Evolutionary conservation across 306 rosid species (phyloP).

Genomic region (Morella rubra): DNA sequence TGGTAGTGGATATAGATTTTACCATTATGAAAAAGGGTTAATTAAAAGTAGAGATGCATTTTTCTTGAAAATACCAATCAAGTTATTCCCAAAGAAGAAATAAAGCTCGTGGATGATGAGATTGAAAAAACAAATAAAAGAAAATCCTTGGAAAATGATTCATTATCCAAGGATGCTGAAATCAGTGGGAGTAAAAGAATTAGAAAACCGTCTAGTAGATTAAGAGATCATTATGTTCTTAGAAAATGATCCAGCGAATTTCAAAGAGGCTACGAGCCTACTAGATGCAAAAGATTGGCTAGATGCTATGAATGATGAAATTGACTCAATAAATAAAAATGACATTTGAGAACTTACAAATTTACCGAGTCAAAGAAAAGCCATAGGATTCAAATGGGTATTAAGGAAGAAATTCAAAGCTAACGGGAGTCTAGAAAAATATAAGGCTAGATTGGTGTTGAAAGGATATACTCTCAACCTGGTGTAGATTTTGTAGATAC

Average conservation of each 20-base stretch:
- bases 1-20: not conserved
- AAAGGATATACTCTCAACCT: too few relatives aligned
- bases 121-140: not conserved
- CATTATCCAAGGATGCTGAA: not conserved
- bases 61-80: not conserved
- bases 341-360: not conserved
- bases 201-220: not conserved
- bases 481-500: too few relatives aligned
- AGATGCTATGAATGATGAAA: not conserved
- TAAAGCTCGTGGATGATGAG: not conserved
- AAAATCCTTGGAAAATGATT: not conserved
- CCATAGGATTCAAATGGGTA: not conserved
- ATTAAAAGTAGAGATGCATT: not conserved
- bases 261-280: not conserved
- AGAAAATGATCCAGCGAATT: not conserved
- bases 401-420: too few relatives aligned
- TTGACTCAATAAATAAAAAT: not conserved
- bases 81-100: not conserved
- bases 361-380: not conserved
- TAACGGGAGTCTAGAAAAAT: too few relatives aligned
- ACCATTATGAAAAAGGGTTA: not conserved
- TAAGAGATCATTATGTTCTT: not conserved
- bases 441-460: too few relatives aligned
- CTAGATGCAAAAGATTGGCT: not conserved
- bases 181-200: not conserved